A percentile compares a stretch with the other conserved stretches of the same genome.
Conservation (phyloP, 139 green algal species). For the Medakamo hakoo region DNA sequence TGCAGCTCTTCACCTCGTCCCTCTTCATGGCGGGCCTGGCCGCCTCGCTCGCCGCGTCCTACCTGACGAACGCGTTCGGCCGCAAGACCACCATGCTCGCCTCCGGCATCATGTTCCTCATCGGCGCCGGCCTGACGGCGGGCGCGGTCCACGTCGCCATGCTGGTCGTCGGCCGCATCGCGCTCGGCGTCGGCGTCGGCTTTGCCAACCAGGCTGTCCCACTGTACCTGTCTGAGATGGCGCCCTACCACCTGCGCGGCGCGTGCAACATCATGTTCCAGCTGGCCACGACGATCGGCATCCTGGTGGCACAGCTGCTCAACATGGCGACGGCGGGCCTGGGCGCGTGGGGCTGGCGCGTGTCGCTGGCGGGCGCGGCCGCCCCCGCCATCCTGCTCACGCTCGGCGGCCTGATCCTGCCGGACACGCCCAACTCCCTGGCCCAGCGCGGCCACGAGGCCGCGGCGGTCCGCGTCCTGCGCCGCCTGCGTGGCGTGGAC, state of each 20-base stretch:
- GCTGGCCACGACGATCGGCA: conserved; percentile 19
- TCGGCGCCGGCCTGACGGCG: conserved; percentile 31
- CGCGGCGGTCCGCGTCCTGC: conserved; percentile 24
- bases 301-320: conserved; percentile 19
- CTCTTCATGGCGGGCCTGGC: conserved; percentile 45
- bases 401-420: conserved; percentile 35
- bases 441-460: conserved; percentile 37
- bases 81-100: conserved; percentile 36
- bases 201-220: conserved; percentile 34
- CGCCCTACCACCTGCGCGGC: conserved; percentile 13
- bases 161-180: conserved; percentile 50
- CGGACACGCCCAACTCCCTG: conserved; percentile 61
- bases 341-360: conserved; percentile 11
- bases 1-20: conserved; percentile 55
- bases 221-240: conserved; percentile 29
- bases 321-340: conserved; percentile 13
- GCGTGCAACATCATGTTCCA: conserved; percentile 23
- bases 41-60: conserved; percentile 13
- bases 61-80: conserved; percentile 16
- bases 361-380: conserved; percentile 14
- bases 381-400: conserved; percentile 16
- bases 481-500: conserved; percentile 27
- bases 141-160: conserved; percentile 33
- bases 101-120: conserved; percentile 27
- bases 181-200: conserved; percentile 57